Conservation (phyloP, 305 asterid genomes). For the Fraxinus angustifolia region DNA sequence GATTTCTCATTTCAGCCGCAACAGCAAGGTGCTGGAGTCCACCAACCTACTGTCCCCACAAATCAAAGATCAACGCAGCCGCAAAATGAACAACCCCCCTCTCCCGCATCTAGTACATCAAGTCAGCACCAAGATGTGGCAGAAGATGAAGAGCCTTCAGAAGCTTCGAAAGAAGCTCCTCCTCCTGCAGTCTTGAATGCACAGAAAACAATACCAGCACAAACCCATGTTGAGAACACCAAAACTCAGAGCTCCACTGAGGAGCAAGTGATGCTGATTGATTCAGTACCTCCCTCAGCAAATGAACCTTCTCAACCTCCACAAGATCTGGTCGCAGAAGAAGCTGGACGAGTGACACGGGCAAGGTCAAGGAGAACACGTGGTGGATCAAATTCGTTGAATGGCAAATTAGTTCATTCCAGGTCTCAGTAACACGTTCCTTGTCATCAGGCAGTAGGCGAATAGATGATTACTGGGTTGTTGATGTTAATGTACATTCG, state of each 20-base stretch:
- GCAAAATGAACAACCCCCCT: slow-evolving; percentile 36
- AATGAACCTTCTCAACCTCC: slow-evolving; percentile 31
- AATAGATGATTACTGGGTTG: slow-evolving; percentile 19
- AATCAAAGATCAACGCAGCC: slow-evolving; percentile 30
- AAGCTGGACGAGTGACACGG: slow-evolving; percentile 48
- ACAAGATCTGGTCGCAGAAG: slow-evolving; percentile 42
- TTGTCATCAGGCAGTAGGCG: slow-evolving; percentile 20
- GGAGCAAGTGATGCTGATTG: slow-evolving; percentile 41
- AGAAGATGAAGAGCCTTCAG: slow-evolving; percentile 40
- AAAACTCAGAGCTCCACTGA: slow-evolving; percentile 38
- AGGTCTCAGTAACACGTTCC: neutral
- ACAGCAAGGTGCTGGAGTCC: slow-evolving; percentile 37
- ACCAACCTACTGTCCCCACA: slow-evolving; percentile 35
- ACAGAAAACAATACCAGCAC: slow-evolving; percentile 42
- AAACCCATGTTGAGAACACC: slow-evolving; percentile 25
- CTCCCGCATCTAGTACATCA: slow-evolving; percentile 38
- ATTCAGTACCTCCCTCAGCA: slow-evolving; percentile 35
- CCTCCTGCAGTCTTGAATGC: slow-evolving; percentile 32
- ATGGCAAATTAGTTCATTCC: neutral
- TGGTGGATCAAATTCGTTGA: slow-evolving; percentile 24
- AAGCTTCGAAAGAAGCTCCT: slow-evolving; percentile 35
- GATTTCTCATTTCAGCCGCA: slow-evolving; percentile 31
- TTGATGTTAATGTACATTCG: slow-evolving; percentile 22
- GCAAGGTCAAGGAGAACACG: slow-evolving; percentile 52
- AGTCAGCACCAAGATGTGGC: slow-evolving; percentile 41